A percentile compares a stretch with the other conserved stretches of the same genome.
phyloP scores from a whole-genome alignment of 257 asterid species.

The Solanum acaule region DNA sequence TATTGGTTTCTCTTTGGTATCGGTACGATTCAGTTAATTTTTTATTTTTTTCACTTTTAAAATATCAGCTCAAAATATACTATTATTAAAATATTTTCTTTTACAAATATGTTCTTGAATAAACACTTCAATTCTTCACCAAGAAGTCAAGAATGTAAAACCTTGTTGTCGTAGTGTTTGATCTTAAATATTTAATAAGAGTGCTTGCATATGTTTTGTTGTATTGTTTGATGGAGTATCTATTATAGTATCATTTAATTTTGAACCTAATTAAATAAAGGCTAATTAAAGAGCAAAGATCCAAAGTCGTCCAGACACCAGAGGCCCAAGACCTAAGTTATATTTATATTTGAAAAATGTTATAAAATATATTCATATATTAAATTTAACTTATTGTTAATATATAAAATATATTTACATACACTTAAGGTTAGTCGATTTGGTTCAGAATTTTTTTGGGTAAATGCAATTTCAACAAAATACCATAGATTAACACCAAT shows the following conservation, averaged over 20 bases:
- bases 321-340: too few relatives aligned
- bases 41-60: too few relatives aligned
- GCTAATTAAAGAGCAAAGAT: too few relatives aligned
- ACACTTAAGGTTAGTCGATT: neutral
- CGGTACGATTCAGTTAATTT: neutral
- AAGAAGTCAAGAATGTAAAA: neutral
- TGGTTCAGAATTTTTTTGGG: neutral
- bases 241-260: too few relatives aligned
- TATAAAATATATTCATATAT: neutral
- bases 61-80: neutral
- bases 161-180: neutral
- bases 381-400: neutral
- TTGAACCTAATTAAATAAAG: neutral
- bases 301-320: too few relatives aligned
- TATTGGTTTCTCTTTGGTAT: neutral
- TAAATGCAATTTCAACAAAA: too few relatives aligned
- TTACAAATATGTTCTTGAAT: neutral
- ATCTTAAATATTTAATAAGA: neutral
- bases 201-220: neutral
- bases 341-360: too few relatives aligned
- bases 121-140: neutral
- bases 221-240: neutral
- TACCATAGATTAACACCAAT: too few relatives aligned
- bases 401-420: neutral
- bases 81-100: neutral